Evolutionary conservation across 2,329 filamentous ascomycete genomes (phyloP).

Genomic region (Trichophyton schoenleinii): DNA sequence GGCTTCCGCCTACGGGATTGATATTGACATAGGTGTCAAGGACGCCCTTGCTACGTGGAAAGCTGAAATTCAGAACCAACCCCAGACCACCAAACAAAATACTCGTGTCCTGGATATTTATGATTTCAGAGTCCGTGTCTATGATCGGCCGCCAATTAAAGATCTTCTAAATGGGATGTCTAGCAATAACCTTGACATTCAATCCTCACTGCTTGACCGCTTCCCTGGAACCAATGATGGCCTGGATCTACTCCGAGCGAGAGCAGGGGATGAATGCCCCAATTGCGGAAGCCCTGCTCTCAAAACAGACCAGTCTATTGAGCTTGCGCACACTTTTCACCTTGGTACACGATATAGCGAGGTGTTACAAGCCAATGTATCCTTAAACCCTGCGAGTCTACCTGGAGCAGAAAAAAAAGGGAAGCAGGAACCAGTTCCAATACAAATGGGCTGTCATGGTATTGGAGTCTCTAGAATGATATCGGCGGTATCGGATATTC

Average conservation of each 20-base stretch:
- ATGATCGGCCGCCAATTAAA: conserved; percentile 28
- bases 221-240: conserved; percentile 31
- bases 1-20: conserved; percentile 40
- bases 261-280: conserved; percentile 59
- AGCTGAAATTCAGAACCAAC: background rate
- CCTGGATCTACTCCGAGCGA: conserved; percentile 53
- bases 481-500: conserved; percentile 66
- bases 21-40: conserved; percentile 60
- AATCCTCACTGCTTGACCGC: conserved; percentile 25
- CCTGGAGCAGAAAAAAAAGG: background rate
- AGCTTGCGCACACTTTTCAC: conserved; percentile 91
- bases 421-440: conserved; percentile 31
- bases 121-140: conserved; percentile 29
- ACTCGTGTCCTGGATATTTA: conserved; percentile 28
- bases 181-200: conserved; percentile 17
- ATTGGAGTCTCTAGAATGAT: conserved; percentile 88
- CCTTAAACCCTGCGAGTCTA: conserved; percentile 26
- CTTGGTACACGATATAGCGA: conserved; percentile 78
- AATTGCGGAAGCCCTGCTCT: conserved; percentile 54
- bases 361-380: conserved; percentile 55
- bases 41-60: conserved; percentile 44
- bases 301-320: conserved; percentile 59
- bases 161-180: conserved; percentile 19
- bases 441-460: conserved; percentile 95
- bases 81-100: background rate